A percentile compares a stretch with the other conserved stretches of the same genome.
Conservation (phyloP, 176 grass and related monocot species). For the Tuctoria greenei region DNA sequence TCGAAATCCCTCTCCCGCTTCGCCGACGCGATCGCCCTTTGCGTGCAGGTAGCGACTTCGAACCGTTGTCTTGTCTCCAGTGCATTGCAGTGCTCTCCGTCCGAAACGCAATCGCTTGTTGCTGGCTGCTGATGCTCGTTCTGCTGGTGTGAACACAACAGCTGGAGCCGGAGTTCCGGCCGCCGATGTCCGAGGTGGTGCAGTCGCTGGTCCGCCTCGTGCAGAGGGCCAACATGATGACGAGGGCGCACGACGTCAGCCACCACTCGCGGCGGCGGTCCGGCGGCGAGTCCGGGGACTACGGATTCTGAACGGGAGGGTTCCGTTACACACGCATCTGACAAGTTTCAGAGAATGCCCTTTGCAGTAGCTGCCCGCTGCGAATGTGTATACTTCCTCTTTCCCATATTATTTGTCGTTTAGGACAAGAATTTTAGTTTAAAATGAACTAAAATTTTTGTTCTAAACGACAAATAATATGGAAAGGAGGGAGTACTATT, state of each 20-base stretch:
- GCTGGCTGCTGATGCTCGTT: not conserved
- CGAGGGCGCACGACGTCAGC: conserved; percentile 29
- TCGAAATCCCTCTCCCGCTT: conserved; percentile 92
- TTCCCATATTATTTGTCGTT: no score
- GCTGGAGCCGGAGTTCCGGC: conserved; percentile 75
- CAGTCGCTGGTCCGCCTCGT: conserved; percentile 59
- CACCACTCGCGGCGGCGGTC: not conserved
- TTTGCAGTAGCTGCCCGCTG: no score
- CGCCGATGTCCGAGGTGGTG: conserved; percentile 74
- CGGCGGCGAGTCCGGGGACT: conserved; percentile 32
- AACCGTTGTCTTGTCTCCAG: no score
- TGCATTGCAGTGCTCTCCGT: not conserved
- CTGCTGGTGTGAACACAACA: conserved; percentile 22
- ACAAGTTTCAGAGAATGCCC: conserved; percentile 1
- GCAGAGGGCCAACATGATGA: conserved; percentile 42
- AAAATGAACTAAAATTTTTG: no score
- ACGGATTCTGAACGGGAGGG: not conserved
- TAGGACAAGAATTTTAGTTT: no score
- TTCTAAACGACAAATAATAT: no score
- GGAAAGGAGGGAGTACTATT: no score
- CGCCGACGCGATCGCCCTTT: conserved; percentile 81
- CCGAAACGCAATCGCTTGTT: not conserved
- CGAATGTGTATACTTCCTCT: no score
- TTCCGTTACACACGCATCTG: not conserved
- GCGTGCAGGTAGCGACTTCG: conserved; percentile 70